A percentile compares a stretch with the other conserved stretches of the same genome.
Conservation (phyloP, 2,329 filamentous ascomycete genomes). For the Botrytis medusae region DNA sequence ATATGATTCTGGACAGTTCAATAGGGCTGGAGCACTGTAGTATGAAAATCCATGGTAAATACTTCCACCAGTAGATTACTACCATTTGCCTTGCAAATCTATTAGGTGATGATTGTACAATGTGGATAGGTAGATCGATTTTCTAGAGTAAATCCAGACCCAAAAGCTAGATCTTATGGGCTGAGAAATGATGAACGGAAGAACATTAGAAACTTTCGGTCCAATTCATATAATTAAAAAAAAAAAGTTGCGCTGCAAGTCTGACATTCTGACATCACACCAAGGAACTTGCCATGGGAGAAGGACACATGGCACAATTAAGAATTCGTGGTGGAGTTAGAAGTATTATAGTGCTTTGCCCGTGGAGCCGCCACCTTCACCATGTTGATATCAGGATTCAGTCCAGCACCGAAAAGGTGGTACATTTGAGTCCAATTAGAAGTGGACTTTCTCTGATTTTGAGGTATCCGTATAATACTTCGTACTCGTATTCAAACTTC, state of each 20-base stretch:
- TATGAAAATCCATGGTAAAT: background rate
- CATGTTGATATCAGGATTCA: background rate
- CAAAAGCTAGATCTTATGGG: background rate
- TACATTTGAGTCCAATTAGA: background rate
- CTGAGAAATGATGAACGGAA: background rate
- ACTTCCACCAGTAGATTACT: background rate
- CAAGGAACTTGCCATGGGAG: background rate
- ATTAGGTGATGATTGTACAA: background rate
- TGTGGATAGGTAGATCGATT: background rate
- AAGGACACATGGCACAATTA: slow-evolving; percentile 2
- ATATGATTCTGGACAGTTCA: background rate
- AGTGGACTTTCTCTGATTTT: background rate
- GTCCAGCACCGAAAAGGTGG: background rate
- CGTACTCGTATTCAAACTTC: background rate
- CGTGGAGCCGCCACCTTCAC: background rate
- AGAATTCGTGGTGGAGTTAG: slow-evolving; percentile 1
- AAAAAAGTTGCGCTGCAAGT: background rate
- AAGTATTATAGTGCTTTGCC: background rate
- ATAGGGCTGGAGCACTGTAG: background rate
- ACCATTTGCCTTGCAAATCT: background rate
- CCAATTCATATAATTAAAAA: background rate
- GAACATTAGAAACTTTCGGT: background rate
- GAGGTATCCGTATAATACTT: background rate
- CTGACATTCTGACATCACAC: background rate
- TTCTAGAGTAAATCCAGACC: background rate